Evolutionary conservation across 768 basidiomycete species (phyloP), one percentile per base, ranked within the genome.

Genomic region (Macrocybe gigantea): DNA sequence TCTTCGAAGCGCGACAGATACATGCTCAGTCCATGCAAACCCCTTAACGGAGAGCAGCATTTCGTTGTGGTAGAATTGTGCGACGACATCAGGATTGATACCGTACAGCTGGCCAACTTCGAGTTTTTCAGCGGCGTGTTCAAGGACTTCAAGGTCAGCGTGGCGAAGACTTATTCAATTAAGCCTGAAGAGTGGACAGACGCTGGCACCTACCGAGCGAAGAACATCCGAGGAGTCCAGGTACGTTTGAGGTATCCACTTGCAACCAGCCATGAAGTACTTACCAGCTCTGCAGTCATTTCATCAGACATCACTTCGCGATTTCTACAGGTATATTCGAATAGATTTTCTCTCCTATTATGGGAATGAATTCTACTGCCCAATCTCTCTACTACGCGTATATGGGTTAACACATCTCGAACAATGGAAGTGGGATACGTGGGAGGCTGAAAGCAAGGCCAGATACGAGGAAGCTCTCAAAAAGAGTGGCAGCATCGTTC

Each of bases 111-210:
- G 12, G 94, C 93, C 49, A 95, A 97, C 60, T 96, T 90, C 61
- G 95, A 99, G 69, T 98, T 97, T 70, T 99, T 97, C 68, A 91
- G 88, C 53, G 93, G 94, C 1, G 88, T 96, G 10, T 94, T 98
- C 72, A 88, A 88, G 65, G 91, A 95, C 48, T 87, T 98, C 52
- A 77, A 77, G 5, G 83, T 98, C 41, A 88, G 86, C 63, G 92
- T 79, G 8, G 83, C 92, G 1, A 96, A 94, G 55, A 89, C 84
- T 7, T 87, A 87, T 53, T 76, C 78, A 6, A 76, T 73, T 13
- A 74, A 74, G 36, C 63, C 72, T 29, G 75, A 80, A 10, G 79
- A 72, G 15, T 93, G 90, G 88, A 78, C 75, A 10, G 70, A 68
- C 33, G 85, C 88, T 1, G 93, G 92, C 12, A 80, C 79, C 0